Base-by-base conservation (phyloP, 805 yeast genomes). In the Priceomyces carsonii region DNA sequence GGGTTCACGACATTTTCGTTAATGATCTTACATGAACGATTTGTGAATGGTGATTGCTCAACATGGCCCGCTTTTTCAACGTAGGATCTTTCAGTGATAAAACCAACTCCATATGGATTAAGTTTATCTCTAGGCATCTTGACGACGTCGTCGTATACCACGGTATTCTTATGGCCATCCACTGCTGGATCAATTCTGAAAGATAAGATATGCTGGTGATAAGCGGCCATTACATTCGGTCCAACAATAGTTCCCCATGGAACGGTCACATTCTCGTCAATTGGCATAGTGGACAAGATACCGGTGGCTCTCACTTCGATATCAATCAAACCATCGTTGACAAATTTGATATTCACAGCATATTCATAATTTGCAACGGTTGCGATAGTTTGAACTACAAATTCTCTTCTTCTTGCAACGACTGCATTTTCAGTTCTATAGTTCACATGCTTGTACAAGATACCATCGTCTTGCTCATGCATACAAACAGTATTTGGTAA, bases 331-430 rank as follows among this genome's bases (percentile, higher is more conserved):
- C 90, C 95, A 47, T 82, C 88, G 61, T 79, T 87, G 51, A 80
- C 85, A 52, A 85, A 79, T 55, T 82, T 75, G 55, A 80, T 66
- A 63, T 83, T 83, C 48, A 84, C 59, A 45, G 82, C 75, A 67
- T 85, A 85, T 66, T 85, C 93, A 66, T 85, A 85, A 70, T 85
- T 85, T 40, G 89, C 88, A 43, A 84, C 91, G 25, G 93, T 85
- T 20, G 90, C 87, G 54, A 85, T 80, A 36, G 87, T 82, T 67
- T 85, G 91, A 43, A 84, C 75, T 29, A 84, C 80, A 48, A 85
- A 79, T 58, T 83, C 87, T 63, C 91, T 77, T 67, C 81, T 79
- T 71, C 93, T 79, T 16, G 84, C 80, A 43, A 81, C 80, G 44
- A 80, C 82, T n/a, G 87, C 77, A 39, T 71, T 67, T 40, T 71